Evolutionary conservation across 306 rosid genomes (phyloP).

Genomic region (Fagus crenata): DNA sequence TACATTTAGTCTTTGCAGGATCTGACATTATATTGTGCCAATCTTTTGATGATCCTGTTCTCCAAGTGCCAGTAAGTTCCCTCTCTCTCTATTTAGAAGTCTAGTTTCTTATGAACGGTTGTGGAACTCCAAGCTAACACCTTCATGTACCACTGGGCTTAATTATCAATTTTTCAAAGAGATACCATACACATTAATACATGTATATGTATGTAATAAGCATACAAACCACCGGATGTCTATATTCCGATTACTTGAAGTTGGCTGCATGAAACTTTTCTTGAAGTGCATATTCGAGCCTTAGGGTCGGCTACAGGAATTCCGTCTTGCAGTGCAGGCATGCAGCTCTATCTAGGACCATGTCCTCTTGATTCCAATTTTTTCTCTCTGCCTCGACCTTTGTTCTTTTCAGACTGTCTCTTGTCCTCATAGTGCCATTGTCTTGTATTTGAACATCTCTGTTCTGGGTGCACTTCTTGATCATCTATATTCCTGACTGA

Average conservation of each 20-base stretch:
- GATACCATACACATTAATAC: no score
- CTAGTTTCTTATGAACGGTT: neutral
- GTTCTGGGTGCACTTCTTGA: neutral
- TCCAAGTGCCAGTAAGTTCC: conserved; percentile 63
- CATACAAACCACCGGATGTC: neutral
- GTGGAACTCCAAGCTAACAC: neutral
- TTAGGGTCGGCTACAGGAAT: neutral
- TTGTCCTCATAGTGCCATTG: neutral
- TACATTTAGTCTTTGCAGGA: conserved; percentile 74
- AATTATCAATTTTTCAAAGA: no score
- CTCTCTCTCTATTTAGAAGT: conserved; percentile 9
- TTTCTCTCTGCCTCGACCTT: neutral
- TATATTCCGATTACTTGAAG: neutral
- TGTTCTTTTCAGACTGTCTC: neutral
- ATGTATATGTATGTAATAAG: no score
- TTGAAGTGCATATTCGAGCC: neutral
- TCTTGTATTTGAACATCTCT: neutral
- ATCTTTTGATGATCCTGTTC: conserved; percentile 67
- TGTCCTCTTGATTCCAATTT: neutral
- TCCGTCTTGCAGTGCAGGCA: neutral
- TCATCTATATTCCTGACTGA: no score
- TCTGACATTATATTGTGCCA: conserved; percentile 73
- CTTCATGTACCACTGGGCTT: neutral
- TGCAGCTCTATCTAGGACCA: conserved; percentile 7
- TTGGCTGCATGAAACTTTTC: neutral